Evolutionary conservation across 257 asterid species (phyloP), one percentile per base, ranked within the genome.

Genomic region (Petunia axillaris): DNA sequence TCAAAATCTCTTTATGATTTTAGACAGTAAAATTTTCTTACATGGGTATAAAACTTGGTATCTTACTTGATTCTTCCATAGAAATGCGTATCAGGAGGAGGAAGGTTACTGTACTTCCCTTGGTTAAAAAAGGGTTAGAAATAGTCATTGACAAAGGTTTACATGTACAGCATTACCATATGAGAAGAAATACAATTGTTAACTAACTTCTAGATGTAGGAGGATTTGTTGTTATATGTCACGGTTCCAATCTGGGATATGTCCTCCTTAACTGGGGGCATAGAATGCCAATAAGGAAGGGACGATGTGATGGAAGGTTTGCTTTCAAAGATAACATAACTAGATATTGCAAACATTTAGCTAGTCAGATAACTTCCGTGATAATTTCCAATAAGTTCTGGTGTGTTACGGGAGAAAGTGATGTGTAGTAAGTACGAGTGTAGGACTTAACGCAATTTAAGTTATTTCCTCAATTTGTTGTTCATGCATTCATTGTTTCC

Each of bases 81-180:
- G 35, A 71, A 50, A 50, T 71, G 60, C 15, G 36, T 71, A 71
- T 50, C 15, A 48, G 60, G 5, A 70, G 77, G 77, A 62, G 68
- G 68, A 5, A 11, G 60, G 13, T 1, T 35, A 11, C 60, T 48
- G 41, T 2, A 48, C 46, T 5, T 35, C 25, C 60, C 77, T 5
- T 37, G 77, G 60, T 71, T 71, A 46, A 11, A 48, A 25, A 50
- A 59, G 39, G 62, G 15, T 14, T 57, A 57, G 40, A 68, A 68
- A 44, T 16, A 43, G 41, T 8, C 16, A 44, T 63, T 9, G 44
- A 10, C 3, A 37, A 38, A 38, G 39, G 13, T 16, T 9, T 8
- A 8, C 48, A 64, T 38, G 1, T 11, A 38, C 25, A 11, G 7
- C 10, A 64, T 37, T 11, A 64, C 71, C 46, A 38, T 38, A 37